These are phyloP conservation scores for Metarhizium sp. DNA, from an alignment of 2,329 filamentous ascomycete genomes.

Conservation along the genomic window DNA sequence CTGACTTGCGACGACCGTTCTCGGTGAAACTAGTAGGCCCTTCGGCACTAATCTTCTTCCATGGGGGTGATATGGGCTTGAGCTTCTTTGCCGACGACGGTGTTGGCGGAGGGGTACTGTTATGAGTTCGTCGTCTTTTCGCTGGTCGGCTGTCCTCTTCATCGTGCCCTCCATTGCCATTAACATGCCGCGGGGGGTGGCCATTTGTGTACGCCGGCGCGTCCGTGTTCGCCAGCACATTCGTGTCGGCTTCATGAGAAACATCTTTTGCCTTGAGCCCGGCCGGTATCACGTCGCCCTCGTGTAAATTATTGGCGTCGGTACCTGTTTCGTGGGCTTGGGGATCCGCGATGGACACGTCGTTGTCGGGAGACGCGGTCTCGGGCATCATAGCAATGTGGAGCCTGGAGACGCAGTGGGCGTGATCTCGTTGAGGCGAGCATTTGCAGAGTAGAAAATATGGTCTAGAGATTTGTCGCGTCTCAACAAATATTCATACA, in stretches of 20 bases:
- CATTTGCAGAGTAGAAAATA: slow-evolving; percentile 49
- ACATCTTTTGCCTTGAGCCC: slow-evolving; percentile 9
- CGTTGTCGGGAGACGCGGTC: slow-evolving; percentile 46
- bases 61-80: slow-evolving; percentile 68
- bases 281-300: slow-evolving; percentile 12
- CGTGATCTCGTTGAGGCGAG: slow-evolving; percentile 45
- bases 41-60: slow-evolving; percentile 78
- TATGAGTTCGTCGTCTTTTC: slow-evolving; percentile 56
- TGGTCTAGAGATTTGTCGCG: slow-evolving; percentile 42
- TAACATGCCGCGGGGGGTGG: slow-evolving; percentile 37
- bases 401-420: slow-evolving; percentile 33
- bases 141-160: slow-evolving; percentile 38
- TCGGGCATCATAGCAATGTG: slow-evolving; percentile 45
- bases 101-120: slow-evolving; percentile 29
- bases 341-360: slow-evolving; percentile 21
- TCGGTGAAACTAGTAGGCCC: slow-evolving; percentile 78
- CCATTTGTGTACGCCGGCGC: slow-evolving; percentile 18
- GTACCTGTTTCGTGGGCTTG: slow-evolving; percentile 16
- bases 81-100: slow-evolving; percentile 32
- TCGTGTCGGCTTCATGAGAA: slow-evolving; percentile 6
- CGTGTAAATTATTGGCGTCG: slow-evolving; percentile 12
- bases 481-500: slow-evolving; percentile 34
- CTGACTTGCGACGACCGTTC: slow-evolving; percentile 61
- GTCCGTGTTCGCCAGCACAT: slow-evolving; percentile 11
- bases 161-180: slow-evolving; percentile 42